Evolutionary conservation across 169 alveolate genomes (phyloP).

Genomic region (Plasmodium inui): DNA sequence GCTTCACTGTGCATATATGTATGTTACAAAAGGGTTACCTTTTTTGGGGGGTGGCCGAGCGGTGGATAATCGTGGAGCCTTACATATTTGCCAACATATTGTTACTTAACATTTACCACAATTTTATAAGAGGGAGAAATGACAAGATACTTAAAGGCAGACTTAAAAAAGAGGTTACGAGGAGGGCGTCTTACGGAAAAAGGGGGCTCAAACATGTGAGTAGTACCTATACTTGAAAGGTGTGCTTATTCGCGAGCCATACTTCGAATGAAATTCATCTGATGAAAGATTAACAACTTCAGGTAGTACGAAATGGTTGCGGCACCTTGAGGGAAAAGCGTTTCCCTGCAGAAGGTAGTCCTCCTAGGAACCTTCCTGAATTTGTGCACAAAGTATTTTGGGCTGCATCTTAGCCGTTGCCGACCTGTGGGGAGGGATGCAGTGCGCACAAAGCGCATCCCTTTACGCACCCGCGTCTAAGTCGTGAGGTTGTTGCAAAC

Average conservation of each 20-base stretch:
- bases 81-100: not conserved
- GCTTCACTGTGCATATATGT: not conserved
- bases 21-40: not conserved
- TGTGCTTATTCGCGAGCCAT: not conserved
- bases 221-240: not conserved
- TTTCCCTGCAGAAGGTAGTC: not conserved
- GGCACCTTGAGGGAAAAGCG: not conserved
- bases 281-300: not conserved
- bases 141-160: not conserved
- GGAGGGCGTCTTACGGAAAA: not conserved
- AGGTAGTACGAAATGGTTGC: not conserved
- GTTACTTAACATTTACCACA: not conserved
- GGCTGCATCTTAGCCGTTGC: not conserved
- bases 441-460: not conserved
- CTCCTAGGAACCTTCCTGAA: not conserved
- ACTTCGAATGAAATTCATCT: not conserved
- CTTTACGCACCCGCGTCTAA: not conserved
- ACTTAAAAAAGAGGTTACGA: not conserved
- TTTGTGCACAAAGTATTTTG: not conserved
- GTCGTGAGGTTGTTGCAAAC: not conserved
- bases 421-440: not conserved
- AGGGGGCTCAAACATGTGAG: not conserved
- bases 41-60: not conserved
- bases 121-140: not conserved
- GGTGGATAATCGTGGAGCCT: not conserved